Evolutionary conservation across 352 stramenopile species (phyloP).

Genomic region (Phytophthora vignae): DNA sequence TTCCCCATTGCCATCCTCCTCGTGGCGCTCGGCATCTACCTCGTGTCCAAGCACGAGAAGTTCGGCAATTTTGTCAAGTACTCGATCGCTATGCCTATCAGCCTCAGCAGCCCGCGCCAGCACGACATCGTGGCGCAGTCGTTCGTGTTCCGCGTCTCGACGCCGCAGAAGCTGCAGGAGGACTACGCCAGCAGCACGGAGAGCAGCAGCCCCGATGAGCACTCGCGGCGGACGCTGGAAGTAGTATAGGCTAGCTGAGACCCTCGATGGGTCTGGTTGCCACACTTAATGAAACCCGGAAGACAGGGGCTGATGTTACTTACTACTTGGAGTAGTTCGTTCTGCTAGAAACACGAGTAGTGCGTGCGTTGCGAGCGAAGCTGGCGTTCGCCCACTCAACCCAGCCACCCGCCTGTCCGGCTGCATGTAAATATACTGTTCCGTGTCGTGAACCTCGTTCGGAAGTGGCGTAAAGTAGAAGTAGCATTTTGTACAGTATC

Average conservation of each 20-base stretch:
- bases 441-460: slow-evolving; percentile 18
- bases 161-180: slow-evolving; percentile 75
- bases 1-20: slow-evolving; percentile 78
- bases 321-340: slow-evolving; percentile 1
- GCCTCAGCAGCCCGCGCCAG: slow-evolving; percentile 82
- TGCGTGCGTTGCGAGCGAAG: not conserved
- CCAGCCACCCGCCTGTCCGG: slow-evolving; percentile 1
- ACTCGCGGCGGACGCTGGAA: slow-evolving; percentile 45
- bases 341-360: not conserved
- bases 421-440: slow-evolving; percentile 41
- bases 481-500: not conserved
- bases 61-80: slow-evolving; percentile 92
- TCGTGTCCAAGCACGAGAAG: slow-evolving; percentile 90
- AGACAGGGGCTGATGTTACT: slow-evolving; percentile 36
- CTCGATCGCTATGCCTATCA: slow-evolving; percentile 89
- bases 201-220: slow-evolving; percentile 46
- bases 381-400: not conserved
- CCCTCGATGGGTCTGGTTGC: slow-evolving; percentile 13
- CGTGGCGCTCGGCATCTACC: slow-evolving; percentile 79
- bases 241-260: slow-evolving; percentile 49
- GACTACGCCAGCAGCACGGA: slow-evolving; percentile 64
- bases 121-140: slow-evolving; percentile 91
- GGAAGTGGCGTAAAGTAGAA: no score
- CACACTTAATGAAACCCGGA: slow-evolving; percentile 46
- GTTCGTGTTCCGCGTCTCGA: slow-evolving; percentile 88